A percentile compares a stretch with the other conserved stretches of the same genome.
These are phyloP conservation scores for Penicillium dipodomyicola DNA, from an alignment of 495 filamentous ascomycete genomes.

Conservation along the genomic window DNA sequence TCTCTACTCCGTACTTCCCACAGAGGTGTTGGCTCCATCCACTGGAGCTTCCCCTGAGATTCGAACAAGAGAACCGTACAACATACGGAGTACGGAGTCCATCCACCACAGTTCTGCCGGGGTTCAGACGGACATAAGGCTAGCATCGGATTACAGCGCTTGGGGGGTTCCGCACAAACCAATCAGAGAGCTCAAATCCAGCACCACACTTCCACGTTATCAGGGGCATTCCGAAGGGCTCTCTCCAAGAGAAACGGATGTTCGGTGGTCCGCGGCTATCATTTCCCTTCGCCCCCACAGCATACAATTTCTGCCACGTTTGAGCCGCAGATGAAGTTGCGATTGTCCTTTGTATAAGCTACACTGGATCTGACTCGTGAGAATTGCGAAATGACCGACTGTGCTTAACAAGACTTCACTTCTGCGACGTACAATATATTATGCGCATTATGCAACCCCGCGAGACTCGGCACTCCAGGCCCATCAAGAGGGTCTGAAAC, in stretches of 20 bases:
- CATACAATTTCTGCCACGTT: background rate
- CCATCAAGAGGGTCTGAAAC: background rate
- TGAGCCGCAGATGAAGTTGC: conserved; percentile 5
- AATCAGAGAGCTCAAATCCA: conserved; percentile 3
- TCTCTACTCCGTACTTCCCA: background rate
- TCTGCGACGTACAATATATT: background rate
- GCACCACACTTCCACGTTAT: background rate
- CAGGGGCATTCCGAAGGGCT: background rate
- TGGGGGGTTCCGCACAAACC: conserved; percentile 5
- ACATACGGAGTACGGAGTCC: background rate
- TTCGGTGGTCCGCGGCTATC: conserved; percentile 7
- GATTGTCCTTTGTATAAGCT: background rate
- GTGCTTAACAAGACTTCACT: background rate
- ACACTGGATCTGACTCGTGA: background rate
- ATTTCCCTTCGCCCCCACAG: background rate
- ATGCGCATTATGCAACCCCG: background rate
- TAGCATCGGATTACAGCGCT: conserved; percentile 8
- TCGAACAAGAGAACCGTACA: background rate
- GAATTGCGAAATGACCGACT: background rate
- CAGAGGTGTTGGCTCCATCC: background rate
- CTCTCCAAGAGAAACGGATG: conserved; percentile 4
- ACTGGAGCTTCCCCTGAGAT: background rate
- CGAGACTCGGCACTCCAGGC: background rate
- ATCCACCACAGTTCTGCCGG: background rate
- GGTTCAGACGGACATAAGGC: background rate